Conservation (phyloP, 2,329 filamentous ascomycete species). For the Bipolaris cookei region DNA sequence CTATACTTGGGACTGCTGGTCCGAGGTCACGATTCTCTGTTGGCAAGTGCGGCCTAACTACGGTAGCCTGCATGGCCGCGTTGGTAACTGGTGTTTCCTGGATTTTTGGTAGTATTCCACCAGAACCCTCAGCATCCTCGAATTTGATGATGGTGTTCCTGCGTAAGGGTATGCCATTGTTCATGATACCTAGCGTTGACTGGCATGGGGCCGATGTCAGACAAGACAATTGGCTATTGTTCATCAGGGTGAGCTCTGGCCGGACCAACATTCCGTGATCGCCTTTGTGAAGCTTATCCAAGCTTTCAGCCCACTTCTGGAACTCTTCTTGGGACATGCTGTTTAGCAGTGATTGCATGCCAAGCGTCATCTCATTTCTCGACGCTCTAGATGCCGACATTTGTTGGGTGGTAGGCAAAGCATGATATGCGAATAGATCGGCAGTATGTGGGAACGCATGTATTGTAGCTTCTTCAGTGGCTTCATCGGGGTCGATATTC, state of each 20-base stretch:
- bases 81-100: not conserved
- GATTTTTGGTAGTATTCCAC: not conserved
- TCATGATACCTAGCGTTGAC: not conserved
- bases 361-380: conserved; percentile 14
- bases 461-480: conserved; percentile 6
- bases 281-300: conserved; percentile 24
- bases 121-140: not conserved
- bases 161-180: not conserved
- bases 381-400: conserved; percentile 18
- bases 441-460: conserved; percentile 19
- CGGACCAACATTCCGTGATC: conserved; percentile 31
- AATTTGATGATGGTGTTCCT: not conserved
- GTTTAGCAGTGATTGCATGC: conserved; percentile 23
- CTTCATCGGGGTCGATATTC: conserved; percentile 20
- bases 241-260: not conserved
- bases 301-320: conserved; percentile 25
- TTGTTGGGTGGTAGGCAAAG: conserved; percentile 21
- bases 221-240: not conserved
- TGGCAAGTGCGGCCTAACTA: conserved; percentile 3
- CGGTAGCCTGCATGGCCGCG: not conserved
- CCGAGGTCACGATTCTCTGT: conserved; percentile 1
- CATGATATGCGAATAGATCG: conserved; percentile 38
- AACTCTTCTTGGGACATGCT: conserved; percentile 16
- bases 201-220: conserved; percentile 13
- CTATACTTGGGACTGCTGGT: not conserved